phyloP scores from a whole-genome alignment of 495 filamentous ascomycete species.

The Talaromyces nanjingensis region DNA sequence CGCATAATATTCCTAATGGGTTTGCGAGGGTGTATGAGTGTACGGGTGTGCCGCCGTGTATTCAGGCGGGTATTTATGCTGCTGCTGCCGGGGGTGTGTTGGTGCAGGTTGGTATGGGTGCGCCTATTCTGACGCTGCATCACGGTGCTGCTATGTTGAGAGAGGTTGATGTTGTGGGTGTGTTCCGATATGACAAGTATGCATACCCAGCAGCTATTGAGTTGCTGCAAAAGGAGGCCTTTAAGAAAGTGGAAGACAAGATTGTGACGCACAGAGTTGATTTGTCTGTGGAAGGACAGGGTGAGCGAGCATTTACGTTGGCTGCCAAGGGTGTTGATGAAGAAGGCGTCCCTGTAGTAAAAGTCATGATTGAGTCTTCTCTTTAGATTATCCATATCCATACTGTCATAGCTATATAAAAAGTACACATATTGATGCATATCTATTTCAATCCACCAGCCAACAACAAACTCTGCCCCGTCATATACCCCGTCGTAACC shows the following conservation, averaged over 20 bases:
- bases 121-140: conserved; percentile 78
- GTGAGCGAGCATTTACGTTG: conserved; percentile 66
- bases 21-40: conserved; percentile 84
- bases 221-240: conserved; percentile 53
- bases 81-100: conserved; percentile 72
- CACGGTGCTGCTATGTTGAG: conserved; percentile 77
- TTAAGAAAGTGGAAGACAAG: conserved; percentile 46
- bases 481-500: conserved; percentile 63
- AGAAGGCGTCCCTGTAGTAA: conserved; percentile 69
- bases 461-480: conserved; percentile 52
- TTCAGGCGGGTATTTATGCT: conserved; percentile 81
- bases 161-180: conserved; percentile 88
- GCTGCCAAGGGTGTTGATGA: conserved; percentile 77
- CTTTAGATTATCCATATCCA: neutral
- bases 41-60: conserved; percentile 79
- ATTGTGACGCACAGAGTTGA: conserved; percentile 72
- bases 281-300: conserved; percentile 52
- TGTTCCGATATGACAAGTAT: conserved; percentile 78
- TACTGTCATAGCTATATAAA: neutral
- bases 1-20: conserved; percentile 49
- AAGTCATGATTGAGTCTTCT: conserved; percentile 65
- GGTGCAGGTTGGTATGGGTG: conserved; percentile 92
- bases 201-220: conserved; percentile 79
- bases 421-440: neutral
- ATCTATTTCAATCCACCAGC: conserved; percentile 47